A percentile compares a stretch with the other conserved stretches of the same genome.
Evolutionary conservation across 306 rosid species (phyloP).

Genomic region (Quercus alba): DNA sequence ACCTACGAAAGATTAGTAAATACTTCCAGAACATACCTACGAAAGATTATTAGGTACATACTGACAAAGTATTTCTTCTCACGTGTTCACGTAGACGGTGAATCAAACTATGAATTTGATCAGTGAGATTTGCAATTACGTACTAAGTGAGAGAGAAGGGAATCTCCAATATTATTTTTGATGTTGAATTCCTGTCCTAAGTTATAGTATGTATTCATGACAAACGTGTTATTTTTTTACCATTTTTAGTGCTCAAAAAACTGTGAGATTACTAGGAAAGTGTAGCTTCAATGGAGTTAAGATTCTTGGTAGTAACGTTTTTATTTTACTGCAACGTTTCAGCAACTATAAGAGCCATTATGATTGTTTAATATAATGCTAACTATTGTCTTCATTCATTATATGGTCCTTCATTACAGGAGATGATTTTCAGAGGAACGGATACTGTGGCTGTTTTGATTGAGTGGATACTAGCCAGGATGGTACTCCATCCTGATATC

Average conservation of each 20-base stretch:
- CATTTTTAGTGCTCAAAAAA: background rate
- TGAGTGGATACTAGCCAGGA: slow-evolving; percentile 83
- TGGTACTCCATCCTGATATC: slow-evolving; percentile 59
- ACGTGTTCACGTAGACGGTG: no score
- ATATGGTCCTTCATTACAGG: slow-evolving; percentile 27
- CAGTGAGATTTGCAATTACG: no score
- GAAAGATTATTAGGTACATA: no score
- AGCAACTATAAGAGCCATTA: background rate
- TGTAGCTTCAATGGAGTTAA: background rate
- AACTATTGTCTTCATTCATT: background rate
- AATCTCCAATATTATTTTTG: no score
- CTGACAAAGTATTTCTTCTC: no score
- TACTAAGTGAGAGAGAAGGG: no score
- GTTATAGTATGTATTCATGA: no score
- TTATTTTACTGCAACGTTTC: background rate
- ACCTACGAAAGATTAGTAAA: no score
- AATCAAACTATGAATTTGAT: no score
- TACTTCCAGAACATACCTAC: no score
- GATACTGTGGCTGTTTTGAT: slow-evolving; percentile 82
- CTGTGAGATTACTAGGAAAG: background rate
- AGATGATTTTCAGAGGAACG: slow-evolving; percentile 93
- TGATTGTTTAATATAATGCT: background rate
- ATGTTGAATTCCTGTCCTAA: no score
- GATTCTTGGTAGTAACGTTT: background rate
- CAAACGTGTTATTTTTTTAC: no score